Conservation (phyloP, 2,329 filamentous ascomycete genomes). For the Colletotrichum liaoningense region DNA sequence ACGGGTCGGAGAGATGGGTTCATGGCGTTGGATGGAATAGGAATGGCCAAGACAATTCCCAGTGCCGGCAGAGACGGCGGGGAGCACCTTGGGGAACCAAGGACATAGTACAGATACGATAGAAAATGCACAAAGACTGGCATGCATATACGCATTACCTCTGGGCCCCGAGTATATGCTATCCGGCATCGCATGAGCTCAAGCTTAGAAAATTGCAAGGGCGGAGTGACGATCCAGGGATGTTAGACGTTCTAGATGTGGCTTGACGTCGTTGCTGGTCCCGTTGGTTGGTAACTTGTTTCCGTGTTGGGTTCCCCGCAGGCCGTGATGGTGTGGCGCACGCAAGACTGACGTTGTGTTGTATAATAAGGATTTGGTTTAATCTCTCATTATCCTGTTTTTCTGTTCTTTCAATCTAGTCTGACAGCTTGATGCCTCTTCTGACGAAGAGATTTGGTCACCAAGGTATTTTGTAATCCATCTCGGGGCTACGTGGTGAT, state of each 20-base stretch:
- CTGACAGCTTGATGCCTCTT: too few relatives aligned
- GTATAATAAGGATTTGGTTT: not conserved
- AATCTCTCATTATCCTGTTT: not conserved
- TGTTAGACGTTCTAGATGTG: not conserved
- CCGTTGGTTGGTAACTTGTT: not conserved
- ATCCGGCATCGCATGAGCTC: too few relatives aligned
- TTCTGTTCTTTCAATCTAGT: not conserved
- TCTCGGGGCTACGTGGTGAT: not conserved
- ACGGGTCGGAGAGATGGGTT: not conserved
- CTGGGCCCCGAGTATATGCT: too few relatives aligned
- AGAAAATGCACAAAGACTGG: constrained; percentile 35
- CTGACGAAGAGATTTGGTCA: too few relatives aligned
- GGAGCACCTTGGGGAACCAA: constrained; percentile 1
- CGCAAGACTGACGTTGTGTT: constrained; percentile 3
- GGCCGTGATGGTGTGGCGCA: constrained; percentile 7
- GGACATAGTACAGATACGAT: constrained; percentile 18
- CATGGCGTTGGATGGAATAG: constrained; percentile 20
- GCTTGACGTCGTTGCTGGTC: not conserved
- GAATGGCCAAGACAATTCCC: not conserved
- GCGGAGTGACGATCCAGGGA: not conserved
- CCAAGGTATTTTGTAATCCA: too few relatives aligned
- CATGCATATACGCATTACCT: constrained; percentile 2
- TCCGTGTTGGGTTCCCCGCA: not conserved
- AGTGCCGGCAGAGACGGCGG: constrained; percentile 11
- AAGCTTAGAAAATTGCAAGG: not conserved